Evolutionary conservation across 192 early-diverging fungal species (phyloP).

Genomic region (Entomortierella beljakovae): DNA sequence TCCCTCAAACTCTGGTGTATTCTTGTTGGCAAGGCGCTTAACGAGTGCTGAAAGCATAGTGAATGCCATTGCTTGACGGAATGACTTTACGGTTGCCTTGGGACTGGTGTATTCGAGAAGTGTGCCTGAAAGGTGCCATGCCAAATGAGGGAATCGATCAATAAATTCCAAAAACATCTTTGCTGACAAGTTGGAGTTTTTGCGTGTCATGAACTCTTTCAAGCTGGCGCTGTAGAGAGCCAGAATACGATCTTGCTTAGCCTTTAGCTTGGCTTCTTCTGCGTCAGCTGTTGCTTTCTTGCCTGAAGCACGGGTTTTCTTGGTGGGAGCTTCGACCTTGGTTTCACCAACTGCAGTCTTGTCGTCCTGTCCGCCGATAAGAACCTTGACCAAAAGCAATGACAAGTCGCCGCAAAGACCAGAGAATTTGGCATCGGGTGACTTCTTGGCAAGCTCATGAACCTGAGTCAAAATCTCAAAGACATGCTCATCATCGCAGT

Average conservation of each 20-base stretch:
- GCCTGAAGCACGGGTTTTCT: slow-evolving; percentile 28
- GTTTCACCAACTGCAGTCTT: slow-evolving; percentile 45
- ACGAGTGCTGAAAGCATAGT: slow-evolving; percentile 55
- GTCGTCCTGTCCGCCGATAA: slow-evolving; percentile 63
- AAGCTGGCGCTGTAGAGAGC: slow-evolving; percentile 69
- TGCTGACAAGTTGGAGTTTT: slow-evolving; percentile 75
- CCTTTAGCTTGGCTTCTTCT: slow-evolving; percentile 29
- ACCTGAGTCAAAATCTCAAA: slow-evolving; percentile 70
- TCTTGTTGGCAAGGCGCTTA: slow-evolving; percentile 55
- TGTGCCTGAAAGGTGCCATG: slow-evolving; percentile 70
- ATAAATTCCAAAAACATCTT: slow-evolving; percentile 76
- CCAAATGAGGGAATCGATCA: slow-evolving; percentile 66
- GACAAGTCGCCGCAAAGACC: slow-evolving; percentile 67
- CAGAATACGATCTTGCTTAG: slow-evolving; percentile 54
- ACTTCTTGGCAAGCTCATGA: slow-evolving; percentile 81
- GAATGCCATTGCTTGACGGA: slow-evolving; percentile 73
- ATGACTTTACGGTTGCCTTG: slow-evolving; percentile 67
- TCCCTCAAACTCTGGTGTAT: slow-evolving; percentile 51
- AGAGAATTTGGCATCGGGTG: slow-evolving; percentile 63
- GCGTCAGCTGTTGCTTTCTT: slow-evolving; percentile 13
- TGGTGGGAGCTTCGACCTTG: slow-evolving; percentile 39
- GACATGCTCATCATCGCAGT: slow-evolving; percentile 64
- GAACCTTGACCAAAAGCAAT: slow-evolving; percentile 67
- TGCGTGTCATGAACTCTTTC: slow-evolving; percentile 80
- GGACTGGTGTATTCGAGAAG: slow-evolving; percentile 67